Evolutionary conservation across 768 basidiomycete genomes (phyloP), one percentile per base, ranked within the genome.

Genomic region (Agaricus blazei): DNA sequence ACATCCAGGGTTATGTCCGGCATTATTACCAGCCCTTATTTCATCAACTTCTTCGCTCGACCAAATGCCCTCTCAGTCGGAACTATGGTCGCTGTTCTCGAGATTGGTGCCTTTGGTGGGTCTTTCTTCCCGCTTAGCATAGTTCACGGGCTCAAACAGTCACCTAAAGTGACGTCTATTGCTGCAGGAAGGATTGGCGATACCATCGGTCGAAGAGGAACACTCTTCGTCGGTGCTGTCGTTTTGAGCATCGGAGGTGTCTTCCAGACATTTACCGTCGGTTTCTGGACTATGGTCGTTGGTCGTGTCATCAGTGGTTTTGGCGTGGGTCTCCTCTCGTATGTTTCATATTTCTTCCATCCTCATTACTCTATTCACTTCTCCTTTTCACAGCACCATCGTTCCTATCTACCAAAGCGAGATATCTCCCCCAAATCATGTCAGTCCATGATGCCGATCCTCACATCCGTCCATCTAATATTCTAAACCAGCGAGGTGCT

Each of bases 361-460:
- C 9, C 23, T 14, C 7, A 1, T 7, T 7, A 14, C 29, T 26
- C 27, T 8, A 31, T 37, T 34, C 43, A 47, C 9, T 52, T 26
- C 46, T 43, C 19, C 14, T 50, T 26, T 41, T 19, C 27, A 41
- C 51, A 91, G 90, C 43, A 91, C 90, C 37, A 90, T 91, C 57
- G 89, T 92, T 26, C 90, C 90, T 6, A 90, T 91, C 55, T 92
- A 91, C 65, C 88, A 94, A 72, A 90, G 88, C 59, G 93, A 95
- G 74, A 90, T 95, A 42, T 92, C 89, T 4, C 92, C 92, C 23
- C 89, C 93, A 2, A 78, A 84, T 62, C 90, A 93, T 72, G 90
- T 87, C 63, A 37, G 80, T 64, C 37, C 34, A 9, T 23, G 43
- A 24, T 9, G 43, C 11, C 26, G 29, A 7, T 29, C 40, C n/a